Base-by-base conservation (phyloP, 75 land plant genomes). In the Cunninghamia lanceolata region DNA sequence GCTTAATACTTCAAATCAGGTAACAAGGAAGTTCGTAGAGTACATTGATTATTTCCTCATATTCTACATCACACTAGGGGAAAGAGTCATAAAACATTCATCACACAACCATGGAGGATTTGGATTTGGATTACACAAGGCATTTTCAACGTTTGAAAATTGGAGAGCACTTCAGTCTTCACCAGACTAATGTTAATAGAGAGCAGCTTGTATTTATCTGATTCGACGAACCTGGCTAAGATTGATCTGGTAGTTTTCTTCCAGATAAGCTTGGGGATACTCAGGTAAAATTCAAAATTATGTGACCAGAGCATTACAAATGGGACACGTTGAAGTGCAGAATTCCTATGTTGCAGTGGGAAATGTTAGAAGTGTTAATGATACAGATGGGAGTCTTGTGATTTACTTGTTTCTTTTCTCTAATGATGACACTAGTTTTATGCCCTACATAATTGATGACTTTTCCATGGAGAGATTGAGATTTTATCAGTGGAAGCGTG, bases 401-500 rank as follows among this genome's bases (percentile, higher is more conserved):
- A 95, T 97, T 56, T 90, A 88, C 59, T 86, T 95, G 76, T 91
- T 98, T 85, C 92, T 96, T 56, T 82, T 98, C 63, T 95, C 99
- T 13, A 93, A 96, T 88, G 99, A 98, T 88, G 94, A 96, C 54
- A 93, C 99, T 36, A 97, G 96, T 13, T 98, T 95, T 86, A 95
- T 98, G 95, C 99, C 99, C 59, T 98, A 96, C 88, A 91, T 97
- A 71, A 93, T 98, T 84, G 99, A 98, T 86, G 96, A 98, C 87
- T 95, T 94, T 83, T 93, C 98, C 38, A 93, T 90, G 88, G 98
- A 98, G 98, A 98, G 96, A 75, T 81, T 97, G 82, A 86, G 99
- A 66, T 87, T 98, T 34, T 95, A 93, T 86, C 99, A 98, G 84
- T 94, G 91, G 86, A 94, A 88, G 63, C 96, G 97, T 86, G 97